Conservation (phyloP, 2,329 filamentous ascomycete species). For the Aspergillus intermedius region DNA sequence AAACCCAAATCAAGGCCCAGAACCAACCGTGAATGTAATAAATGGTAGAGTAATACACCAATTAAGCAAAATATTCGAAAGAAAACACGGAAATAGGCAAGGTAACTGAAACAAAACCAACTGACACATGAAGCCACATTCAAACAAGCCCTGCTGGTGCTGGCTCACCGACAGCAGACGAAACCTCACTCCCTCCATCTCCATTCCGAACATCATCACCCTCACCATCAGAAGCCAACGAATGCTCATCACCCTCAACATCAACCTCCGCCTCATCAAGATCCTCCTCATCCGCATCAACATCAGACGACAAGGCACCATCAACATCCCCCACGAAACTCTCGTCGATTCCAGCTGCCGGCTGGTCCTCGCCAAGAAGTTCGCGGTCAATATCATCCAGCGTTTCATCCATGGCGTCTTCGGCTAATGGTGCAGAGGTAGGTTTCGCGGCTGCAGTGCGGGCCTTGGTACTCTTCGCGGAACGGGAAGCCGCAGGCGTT, state of each 20-base stretch:
- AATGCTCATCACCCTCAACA: slow-evolving; percentile 25
- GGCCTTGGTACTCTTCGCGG: not conserved
- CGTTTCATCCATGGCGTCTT: slow-evolving; percentile 24
- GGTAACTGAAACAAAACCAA: no score
- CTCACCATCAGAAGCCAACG: slow-evolving; percentile 22
- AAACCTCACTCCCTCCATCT: slow-evolving; percentile 27
- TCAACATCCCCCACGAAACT: slow-evolving; percentile 21
- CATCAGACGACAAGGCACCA: slow-evolving; percentile 23
- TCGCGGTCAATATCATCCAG: slow-evolving; percentile 35
- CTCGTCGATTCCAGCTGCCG: slow-evolving; percentile 18
- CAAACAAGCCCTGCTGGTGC: slow-evolving; percentile 4
- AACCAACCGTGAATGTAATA: no score
- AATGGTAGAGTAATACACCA: no score
- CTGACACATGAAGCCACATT: no score
- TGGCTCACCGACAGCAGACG: slow-evolving; percentile 18
- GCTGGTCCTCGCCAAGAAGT: slow-evolving; percentile 27
- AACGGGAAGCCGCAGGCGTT: no score
- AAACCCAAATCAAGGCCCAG: no score
- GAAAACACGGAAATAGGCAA: no score
- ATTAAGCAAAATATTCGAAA: no score
- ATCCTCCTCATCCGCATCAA: slow-evolving; percentile 30
- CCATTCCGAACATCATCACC: slow-evolving; percentile 15
- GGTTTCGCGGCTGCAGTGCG: not conserved
- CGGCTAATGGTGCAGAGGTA: slow-evolving; percentile 6
- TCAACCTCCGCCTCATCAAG: slow-evolving; percentile 28